A percentile compares a stretch with the other conserved stretches of the same genome.
Conservation (phyloP, 257 asterid genomes). For the Ballota nigra region DNA sequence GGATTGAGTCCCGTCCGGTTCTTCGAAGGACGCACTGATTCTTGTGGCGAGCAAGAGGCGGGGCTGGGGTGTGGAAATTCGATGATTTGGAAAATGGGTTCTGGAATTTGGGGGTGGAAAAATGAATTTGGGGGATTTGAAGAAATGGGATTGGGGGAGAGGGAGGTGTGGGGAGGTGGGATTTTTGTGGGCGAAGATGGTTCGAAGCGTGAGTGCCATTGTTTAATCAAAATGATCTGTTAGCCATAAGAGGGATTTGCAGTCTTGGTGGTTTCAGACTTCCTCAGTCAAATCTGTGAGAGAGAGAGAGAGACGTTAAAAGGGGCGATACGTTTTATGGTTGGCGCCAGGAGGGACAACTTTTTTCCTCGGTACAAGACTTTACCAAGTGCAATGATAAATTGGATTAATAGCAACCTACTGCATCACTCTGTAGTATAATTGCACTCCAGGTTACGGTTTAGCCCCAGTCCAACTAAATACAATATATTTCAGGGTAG, state of each 20-base stretch:
- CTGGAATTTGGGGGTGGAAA: slow-evolving; percentile 23
- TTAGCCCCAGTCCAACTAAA: too few relatives aligned
- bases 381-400: too few relatives aligned
- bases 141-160: slow-evolving; percentile 24
- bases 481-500: too few relatives aligned
- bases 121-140: slow-evolving; percentile 28
- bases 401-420: too few relatives aligned
- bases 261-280: not conserved
- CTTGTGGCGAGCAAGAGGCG: slow-evolving; percentile 26
- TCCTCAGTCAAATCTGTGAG: not conserved
- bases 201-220: slow-evolving; percentile 54
- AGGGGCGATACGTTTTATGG: slow-evolving; percentile 20
- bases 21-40: slow-evolving; percentile 38
- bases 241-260: not conserved
- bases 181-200: slow-evolving; percentile 35
- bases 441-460: too few relatives aligned
- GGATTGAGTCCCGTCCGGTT: slow-evolving; percentile 17
- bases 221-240: not conserved
- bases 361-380: slow-evolving; percentile 16
- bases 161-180: slow-evolving; percentile 12
- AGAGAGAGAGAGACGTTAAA: not conserved
- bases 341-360: slow-evolving; percentile 4
- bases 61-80: slow-evolving; percentile 17
- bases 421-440: too few relatives aligned
- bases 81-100: slow-evolving; percentile 28